These are phyloP conservation scores for Aspergillus terreus DNA, from an alignment of 2,329 filamentous ascomycete species.

Conservation along the genomic window DNA sequence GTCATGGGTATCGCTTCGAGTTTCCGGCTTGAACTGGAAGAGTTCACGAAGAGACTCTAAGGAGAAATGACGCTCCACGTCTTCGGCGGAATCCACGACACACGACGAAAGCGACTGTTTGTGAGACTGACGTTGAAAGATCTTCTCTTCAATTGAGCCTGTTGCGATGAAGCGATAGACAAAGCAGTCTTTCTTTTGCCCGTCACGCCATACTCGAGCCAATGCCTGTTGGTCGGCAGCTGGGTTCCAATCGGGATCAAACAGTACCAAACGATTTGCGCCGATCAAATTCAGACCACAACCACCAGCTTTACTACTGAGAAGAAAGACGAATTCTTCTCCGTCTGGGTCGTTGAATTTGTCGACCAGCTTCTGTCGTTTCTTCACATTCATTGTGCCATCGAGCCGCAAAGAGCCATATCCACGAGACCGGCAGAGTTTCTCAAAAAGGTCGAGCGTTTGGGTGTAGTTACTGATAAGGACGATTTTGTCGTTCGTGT, in stretches of 20 bases:
- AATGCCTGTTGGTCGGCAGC: constrained; percentile 96
- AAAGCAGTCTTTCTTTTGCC: constrained; percentile 98
- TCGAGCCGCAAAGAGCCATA: constrained; percentile 90
- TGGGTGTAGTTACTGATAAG: constrained; percentile 98
- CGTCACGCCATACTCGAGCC: constrained; percentile 96
- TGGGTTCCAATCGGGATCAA: constrained; percentile 97
- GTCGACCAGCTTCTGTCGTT: constrained; percentile 94
- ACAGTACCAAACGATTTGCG: constrained; percentile 88
- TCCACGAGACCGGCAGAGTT: constrained; percentile 74
- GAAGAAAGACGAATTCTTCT: constrained; percentile 87
- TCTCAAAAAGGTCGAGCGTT: constrained; percentile 91
- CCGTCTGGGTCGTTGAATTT: constrained; percentile 94
- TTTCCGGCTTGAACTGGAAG: constrained; percentile 85
- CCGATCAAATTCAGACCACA: constrained; percentile 96
- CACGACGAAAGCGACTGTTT: constrained; percentile 96
- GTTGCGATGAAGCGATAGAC: constrained; percentile 99
- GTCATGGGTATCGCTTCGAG: constrained; percentile 90
- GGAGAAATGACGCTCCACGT: constrained; percentile 95
- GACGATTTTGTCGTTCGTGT: constrained; percentile 98
- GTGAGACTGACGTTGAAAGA: constrained; percentile 97
- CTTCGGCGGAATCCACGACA: constrained; percentile 93
- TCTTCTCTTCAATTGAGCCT: constrained; percentile 97
- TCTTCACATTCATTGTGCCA: constrained; percentile 96
- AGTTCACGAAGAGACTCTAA: constrained; percentile 86
- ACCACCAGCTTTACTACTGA: constrained; percentile 93